phyloP scores from a whole-genome alignment of 306 rosid genomes.

The Cucurbita maxima region DNA sequence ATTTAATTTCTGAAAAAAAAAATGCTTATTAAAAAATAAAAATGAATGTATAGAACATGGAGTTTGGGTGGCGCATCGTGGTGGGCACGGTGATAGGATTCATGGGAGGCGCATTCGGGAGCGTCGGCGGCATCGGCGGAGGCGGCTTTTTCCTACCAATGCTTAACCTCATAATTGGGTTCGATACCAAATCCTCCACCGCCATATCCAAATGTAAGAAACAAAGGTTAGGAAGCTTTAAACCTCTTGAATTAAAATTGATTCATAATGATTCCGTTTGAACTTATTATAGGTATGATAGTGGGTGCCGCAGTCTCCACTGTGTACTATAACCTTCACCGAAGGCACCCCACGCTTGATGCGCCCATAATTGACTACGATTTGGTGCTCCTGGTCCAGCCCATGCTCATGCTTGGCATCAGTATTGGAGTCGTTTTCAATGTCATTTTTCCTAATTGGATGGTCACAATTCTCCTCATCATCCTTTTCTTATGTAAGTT shows the following conservation, averaged over 20 bases:
- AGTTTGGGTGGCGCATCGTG: conserved; percentile 68
- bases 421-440: conserved; percentile 84
- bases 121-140: conserved; percentile 93
- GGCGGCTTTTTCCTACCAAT: conserved; percentile 92
- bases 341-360: conserved; percentile 58
- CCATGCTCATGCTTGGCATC: conserved; percentile 93
- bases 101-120: conserved; percentile 80
- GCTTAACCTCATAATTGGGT: conserved; percentile 71
- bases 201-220: conserved; percentile 73
- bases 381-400: conserved; percentile 75
- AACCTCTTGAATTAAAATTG: no score
- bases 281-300: conserved; percentile 53
- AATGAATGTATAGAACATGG: conserved; percentile 34
- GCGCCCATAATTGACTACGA: conserved; percentile 84
- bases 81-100: conserved; percentile 52
- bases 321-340: conserved; percentile 66
- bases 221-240: background rate
- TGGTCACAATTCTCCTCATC: conserved; percentile 82
- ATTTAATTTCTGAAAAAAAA: no score
- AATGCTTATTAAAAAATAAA: no score
- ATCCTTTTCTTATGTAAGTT: conserved; percentile 53
- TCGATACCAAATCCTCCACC: conserved; percentile 71
- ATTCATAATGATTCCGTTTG: no score
- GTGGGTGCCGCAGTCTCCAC: conserved; percentile 83
- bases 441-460: conserved; percentile 81